A percentile compares a stretch with the other conserved stretches of the same genome.
These are phyloP conservation scores for Plantago ovata DNA, from an alignment of 257 asterid genomes.

Conservation along the genomic window DNA sequence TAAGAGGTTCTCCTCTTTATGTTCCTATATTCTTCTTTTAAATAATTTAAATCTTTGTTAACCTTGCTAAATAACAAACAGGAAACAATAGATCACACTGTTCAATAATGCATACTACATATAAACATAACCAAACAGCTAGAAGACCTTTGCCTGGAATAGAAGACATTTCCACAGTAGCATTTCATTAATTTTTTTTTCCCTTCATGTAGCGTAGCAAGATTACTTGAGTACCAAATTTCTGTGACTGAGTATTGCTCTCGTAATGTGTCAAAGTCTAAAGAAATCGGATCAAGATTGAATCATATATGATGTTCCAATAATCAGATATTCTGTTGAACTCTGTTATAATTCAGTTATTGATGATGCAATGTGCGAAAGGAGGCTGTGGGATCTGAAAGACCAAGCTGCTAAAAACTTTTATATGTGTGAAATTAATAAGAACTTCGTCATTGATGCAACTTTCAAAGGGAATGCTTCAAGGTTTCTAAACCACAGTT, in stretches of 20 bases:
- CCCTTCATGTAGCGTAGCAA: too few species aligned
- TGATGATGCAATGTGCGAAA: slow-evolving; percentile 81
- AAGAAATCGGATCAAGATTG: background rate
- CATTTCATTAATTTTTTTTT: too few species aligned
- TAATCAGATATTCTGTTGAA: slow-evolving; percentile 10
- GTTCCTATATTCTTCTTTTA: too few species aligned
- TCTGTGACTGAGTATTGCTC: background rate
- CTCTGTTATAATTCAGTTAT: slow-evolving; percentile 50
- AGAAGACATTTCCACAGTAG: too few species aligned
- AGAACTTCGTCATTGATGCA: slow-evolving; percentile 92
- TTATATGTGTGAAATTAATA: slow-evolving; percentile 89
- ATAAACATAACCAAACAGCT: too few species aligned
- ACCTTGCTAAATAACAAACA: too few species aligned
- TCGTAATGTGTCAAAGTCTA: background rate
- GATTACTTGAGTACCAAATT: background rate
- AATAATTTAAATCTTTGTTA: too few species aligned
- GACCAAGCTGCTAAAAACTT: slow-evolving; percentile 69
- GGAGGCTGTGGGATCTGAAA: slow-evolving; percentile 93
- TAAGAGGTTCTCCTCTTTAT: too few species aligned
- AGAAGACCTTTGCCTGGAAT: too few species aligned
- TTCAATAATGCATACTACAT: too few species aligned
- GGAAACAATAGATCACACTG: too few species aligned
- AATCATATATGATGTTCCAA: background rate
- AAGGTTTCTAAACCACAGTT: slow-evolving; percentile 91
- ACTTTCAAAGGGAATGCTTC: slow-evolving; percentile 88